Evolutionary conservation across 2,329 filamentous ascomycete genomes (phyloP).

Genomic region (Fusarium falciforme): DNA sequence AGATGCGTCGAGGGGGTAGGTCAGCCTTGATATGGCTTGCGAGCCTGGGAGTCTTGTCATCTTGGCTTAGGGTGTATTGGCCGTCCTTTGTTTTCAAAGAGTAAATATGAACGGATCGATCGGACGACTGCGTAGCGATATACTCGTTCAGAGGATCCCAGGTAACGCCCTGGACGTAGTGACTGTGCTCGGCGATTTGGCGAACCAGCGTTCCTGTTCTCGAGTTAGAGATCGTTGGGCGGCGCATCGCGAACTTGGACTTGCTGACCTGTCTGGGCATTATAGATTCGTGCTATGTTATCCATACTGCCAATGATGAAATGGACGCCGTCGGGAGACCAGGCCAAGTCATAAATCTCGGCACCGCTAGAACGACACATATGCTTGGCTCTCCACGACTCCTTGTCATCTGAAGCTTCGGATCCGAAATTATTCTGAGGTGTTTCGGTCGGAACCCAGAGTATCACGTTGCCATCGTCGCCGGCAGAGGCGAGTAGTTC

Average conservation of each 20-base stretch:
- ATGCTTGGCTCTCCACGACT: conserved; percentile 95
- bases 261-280: conserved; percentile 82
- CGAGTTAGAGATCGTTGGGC: conserved; percentile 9
- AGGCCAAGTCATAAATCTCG: conserved; percentile 97
- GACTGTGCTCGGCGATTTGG: conserved; percentile 96
- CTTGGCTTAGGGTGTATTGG: conserved; percentile 81
- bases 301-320: conserved; percentile 99
- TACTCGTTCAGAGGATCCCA: conserved; percentile 99
- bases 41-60: conserved; percentile 80
- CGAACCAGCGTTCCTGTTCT: conserved; percentile 73
- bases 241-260: not conserved
- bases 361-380: conserved; percentile 96
- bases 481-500: conserved; percentile 95
- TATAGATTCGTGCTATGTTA: conserved; percentile 97
- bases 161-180: conserved; percentile 97
- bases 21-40: conserved; percentile 86
- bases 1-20: conserved; percentile 88
- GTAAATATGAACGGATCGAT: conserved; percentile 98
- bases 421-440: conserved; percentile 79
- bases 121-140: conserved; percentile 97
- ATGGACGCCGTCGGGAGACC: conserved; percentile 96
- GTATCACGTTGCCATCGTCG: conserved; percentile 95
- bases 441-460: conserved; percentile 91
- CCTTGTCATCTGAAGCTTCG: conserved; percentile 90
- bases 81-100: conserved; percentile 96